These are phyloP conservation scores for Starmerella bacillaris DNA, from an alignment of 805 yeast genomes.

Conservation along the genomic window DNA sequence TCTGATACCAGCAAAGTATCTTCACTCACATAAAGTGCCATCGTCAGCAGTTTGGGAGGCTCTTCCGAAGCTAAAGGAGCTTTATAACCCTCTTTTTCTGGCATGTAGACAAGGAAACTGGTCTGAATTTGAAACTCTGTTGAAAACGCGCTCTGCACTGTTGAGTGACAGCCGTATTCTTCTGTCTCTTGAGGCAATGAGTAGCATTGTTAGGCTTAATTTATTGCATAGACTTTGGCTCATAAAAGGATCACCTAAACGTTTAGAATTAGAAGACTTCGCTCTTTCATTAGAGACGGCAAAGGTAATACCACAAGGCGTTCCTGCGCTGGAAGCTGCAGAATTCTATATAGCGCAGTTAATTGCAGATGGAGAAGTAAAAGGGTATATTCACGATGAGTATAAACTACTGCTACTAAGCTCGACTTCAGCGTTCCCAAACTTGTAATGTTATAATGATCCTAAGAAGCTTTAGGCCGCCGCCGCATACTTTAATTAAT, in stretches of 20 bases:
- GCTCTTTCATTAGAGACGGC: conserved; percentile 7
- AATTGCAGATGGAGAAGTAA: conserved; percentile 13
- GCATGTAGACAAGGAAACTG: conserved; percentile 10
- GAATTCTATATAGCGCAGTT: conserved; percentile 14
- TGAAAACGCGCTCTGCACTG: conserved; percentile 2
- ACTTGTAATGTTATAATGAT: too few relatives aligned
- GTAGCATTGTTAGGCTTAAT: conserved; percentile 7
- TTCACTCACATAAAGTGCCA: conserved; percentile 8
- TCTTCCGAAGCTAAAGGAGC: conserved; percentile 7
- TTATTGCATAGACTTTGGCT: conserved; percentile 12
- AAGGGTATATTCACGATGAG: conserved; percentile 16
- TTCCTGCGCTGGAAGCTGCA: conserved; percentile 6
- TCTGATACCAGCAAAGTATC: conserved; percentile 11
- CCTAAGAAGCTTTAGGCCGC: too few relatives aligned
- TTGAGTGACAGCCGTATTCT: conserved; percentile 10
- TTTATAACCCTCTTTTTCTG: conserved; percentile 9
- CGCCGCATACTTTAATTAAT: too few relatives aligned
- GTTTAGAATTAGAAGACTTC: conserved; percentile 6
- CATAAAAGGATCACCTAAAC: conserved; percentile 7
- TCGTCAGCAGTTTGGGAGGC: conserved; percentile 6
- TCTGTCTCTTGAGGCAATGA: conserved; percentile 10
- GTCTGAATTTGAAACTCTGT: not conserved
- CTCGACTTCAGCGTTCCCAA: conserved; percentile 15
- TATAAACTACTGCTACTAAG: conserved; percentile 13
- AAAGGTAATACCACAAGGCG: not conserved